Evolutionary conservation across 1,284 basidiomycete species (phyloP), one percentile per base, ranked within the genome.

Genomic region (Leccinum huronense): DNA sequence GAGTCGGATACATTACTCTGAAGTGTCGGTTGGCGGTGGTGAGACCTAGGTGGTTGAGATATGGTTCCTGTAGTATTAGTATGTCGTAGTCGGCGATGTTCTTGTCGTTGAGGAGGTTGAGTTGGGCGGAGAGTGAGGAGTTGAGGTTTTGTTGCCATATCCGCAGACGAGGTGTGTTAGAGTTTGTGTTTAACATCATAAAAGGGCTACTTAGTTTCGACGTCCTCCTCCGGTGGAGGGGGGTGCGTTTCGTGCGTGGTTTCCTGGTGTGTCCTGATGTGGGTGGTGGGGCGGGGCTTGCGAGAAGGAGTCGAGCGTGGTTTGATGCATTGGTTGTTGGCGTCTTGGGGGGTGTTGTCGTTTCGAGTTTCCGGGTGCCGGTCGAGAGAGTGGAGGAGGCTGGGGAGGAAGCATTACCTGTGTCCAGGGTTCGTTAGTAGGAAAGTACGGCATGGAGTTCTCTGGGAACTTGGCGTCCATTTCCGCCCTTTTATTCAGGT

Each of bases 81-180:
- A 63, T 3, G 1, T 63, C 38, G 0, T 1, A 62, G 0, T 48
- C 23, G 7, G 6, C 1, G 1, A 30, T 38, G 7, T 36, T 7
- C 6, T 16, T 14, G 23, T 19, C 16, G 8, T 59, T 48, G 2
- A 61, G 19, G 1, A 62, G 42, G 1, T 33, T 10, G 11, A 31
- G 45, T 8, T 62, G 56, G 3, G 56, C 23, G 0, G 9, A 3
- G 2, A 19, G 2, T 1, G 34, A 62, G 1, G 1, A 19, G 8
- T 59, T 62, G 0, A 62, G 61, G 3, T 59, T 62, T 16, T 55
- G 54, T 33, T 55, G 54, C 54, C 54, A 55, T 7, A 55, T 55
- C 13, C 14, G n/a, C 48, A 51, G 3, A 10, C 11, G 5, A 4
- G 19, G 27, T 2, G 30, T 6, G 40, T 42, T 6, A 42, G 40